Conservation (phyloP, 75 land plant genomes). For the Selaginella tamariscina region DNA sequence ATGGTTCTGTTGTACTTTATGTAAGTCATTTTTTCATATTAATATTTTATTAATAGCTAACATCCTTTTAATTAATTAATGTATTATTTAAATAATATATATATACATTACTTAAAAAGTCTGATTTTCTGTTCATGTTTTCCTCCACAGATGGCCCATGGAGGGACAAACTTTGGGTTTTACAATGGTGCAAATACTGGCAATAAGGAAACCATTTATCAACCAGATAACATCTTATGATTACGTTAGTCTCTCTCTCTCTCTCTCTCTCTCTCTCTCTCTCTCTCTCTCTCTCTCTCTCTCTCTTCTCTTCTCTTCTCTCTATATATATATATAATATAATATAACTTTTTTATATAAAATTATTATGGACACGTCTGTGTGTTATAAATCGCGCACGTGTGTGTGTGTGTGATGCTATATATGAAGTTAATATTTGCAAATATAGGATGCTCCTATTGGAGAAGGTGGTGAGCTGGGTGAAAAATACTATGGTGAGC, state of each 20-base stretch:
- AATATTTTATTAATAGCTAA: background rate
- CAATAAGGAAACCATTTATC: conserved; percentile 37
- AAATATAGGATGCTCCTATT: conserved; percentile 80
- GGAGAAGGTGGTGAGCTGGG: conserved; percentile 57
- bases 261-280: background rate
- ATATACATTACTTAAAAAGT: too few relatives aligned
- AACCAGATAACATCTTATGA: conserved; percentile 95
- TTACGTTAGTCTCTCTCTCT: conserved; percentile 43
- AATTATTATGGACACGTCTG: too few relatives aligned
- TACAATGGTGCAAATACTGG: conserved; percentile 91
- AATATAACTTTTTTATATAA: too few relatives aligned
- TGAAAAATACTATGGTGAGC: background rate
- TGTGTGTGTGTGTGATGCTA: too few relatives aligned
- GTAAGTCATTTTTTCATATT: conserved; percentile 26
- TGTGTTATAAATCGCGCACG: too few relatives aligned
- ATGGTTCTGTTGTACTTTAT: conserved; percentile 88
- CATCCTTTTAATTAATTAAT: background rate
- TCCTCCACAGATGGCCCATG: conserved; percentile 82
- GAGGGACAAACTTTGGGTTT: conserved; percentile 94
- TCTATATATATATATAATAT: too few relatives aligned
- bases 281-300: conserved; percentile 11
- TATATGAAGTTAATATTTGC: background rate
- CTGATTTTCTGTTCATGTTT: too few relatives aligned
- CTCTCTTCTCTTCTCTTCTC: background rate
- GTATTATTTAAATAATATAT: too few relatives aligned